A percentile compares a stretch with the other conserved stretches of the same genome.
Conservation (phyloP, 805 yeast species). For the Candida namnaoensis region DNA sequence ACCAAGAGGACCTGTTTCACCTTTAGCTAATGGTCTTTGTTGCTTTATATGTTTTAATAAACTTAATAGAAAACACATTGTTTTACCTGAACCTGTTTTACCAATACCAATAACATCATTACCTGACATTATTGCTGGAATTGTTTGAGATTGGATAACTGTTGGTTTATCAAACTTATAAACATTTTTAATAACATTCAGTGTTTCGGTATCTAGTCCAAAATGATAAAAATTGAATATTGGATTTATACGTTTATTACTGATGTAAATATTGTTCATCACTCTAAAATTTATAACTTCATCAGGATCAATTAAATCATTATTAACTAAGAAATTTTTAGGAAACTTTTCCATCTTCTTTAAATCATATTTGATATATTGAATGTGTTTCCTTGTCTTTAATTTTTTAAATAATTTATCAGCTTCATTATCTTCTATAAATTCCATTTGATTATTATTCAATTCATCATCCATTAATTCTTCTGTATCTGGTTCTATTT, state of each 20-base stretch:
- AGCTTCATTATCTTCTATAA: slow-evolving; percentile 24
- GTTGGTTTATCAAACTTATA: slow-evolving; percentile 61
- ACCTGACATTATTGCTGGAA: slow-evolving; percentile 88
- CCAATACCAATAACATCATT: slow-evolving; percentile 90
- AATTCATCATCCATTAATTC: slow-evolving; percentile 17
- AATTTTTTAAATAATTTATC: slow-evolving; percentile 22
- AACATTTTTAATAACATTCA: slow-evolving; percentile 40
- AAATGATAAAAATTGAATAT: slow-evolving; percentile 72
- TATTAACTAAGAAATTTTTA: slow-evolving; percentile 50
- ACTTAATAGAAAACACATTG: slow-evolving; percentile 81
- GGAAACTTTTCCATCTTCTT: slow-evolving; percentile 44
- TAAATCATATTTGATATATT: slow-evolving; percentile 22
- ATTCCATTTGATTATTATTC: slow-evolving; percentile 18
- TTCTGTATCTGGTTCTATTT: slow-evolving; percentile 5
- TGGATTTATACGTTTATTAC: slow-evolving; percentile 35
- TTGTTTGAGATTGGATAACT: slow-evolving; percentile 83
- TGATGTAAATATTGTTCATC: slow-evolving; percentile 35
- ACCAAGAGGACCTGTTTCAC: slow-evolving; percentile 70
- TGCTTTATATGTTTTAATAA: slow-evolving; percentile 76
- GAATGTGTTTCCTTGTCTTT: slow-evolving; percentile 42
- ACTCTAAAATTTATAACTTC: slow-evolving; percentile 63
- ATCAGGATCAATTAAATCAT: slow-evolving; percentile 35
- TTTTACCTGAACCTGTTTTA: slow-evolving; percentile 95
- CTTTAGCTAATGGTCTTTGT: slow-evolving; percentile 39
- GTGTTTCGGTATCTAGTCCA: slow-evolving; percentile 58